Conservation (phyloP, 148 eudicot genomes). For the Hydrangea macrophylla region DNA sequence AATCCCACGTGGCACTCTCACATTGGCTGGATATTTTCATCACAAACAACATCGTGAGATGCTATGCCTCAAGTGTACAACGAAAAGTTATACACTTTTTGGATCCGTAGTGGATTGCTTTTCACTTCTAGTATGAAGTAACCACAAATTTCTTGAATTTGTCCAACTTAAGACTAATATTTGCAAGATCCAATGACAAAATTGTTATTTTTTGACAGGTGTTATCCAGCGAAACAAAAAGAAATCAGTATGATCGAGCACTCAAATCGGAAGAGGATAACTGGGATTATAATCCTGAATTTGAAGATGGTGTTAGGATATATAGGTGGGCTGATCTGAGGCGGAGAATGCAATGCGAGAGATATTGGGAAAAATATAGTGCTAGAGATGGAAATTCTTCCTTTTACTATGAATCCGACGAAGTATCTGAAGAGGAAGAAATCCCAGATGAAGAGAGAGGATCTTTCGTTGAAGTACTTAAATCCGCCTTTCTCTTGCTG, state of each 20-base stretch:
- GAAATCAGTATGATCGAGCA: conserved; percentile 49
- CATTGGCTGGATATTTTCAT: no score
- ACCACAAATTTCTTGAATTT: no score
- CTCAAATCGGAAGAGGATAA: conserved; percentile 28
- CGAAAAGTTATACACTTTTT: no score
- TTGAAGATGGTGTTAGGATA: conserved; percentile 38
- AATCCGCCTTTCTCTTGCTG: conserved; percentile 47
- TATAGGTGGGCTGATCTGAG: conserved; percentile 41
- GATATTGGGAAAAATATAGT: conserved; percentile 26
- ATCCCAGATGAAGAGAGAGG: conserved; percentile 35
- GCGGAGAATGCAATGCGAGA: conserved; percentile 39
- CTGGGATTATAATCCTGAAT: conserved; percentile 26
- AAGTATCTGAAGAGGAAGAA: conserved; percentile 24
- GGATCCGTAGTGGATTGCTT: no score
- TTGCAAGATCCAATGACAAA: no score
- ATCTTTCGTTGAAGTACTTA: conserved; percentile 52
- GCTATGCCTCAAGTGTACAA: no score
- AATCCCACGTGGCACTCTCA: no score
- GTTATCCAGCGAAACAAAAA: conserved; percentile 45
- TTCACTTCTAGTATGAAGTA: no score
- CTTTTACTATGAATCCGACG: conserved; percentile 28
- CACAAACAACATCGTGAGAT: no score
- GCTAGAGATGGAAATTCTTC: conserved; percentile 26
- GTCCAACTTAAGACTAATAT: no score
- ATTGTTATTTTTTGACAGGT: conserved; percentile 33